Base-by-base conservation (phyloP, 441 rosid species). In the Adansonia grandidieri region DNA sequence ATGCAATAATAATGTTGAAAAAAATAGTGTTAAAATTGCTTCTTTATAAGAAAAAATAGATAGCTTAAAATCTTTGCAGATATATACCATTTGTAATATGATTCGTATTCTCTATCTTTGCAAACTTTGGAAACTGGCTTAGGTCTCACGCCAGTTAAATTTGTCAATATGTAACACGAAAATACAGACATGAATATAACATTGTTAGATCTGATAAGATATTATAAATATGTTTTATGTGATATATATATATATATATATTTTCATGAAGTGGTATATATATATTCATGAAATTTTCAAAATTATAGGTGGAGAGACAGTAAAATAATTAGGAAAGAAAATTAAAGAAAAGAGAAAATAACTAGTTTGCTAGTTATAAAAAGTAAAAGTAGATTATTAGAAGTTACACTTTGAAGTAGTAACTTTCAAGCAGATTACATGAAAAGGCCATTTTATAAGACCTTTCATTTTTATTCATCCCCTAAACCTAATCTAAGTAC, bases 121-220 rank as follows among this genome's bases (percentile, higher is more conserved):
- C 8, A 24, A 17, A 9, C 67, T 73, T 19, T 22, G 14, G 58
- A 3, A 9, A 7, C 45, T 77, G 51, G 90, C 90, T 84, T 86
- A 78, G 71, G 78, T 80, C 85, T 77, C 42, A 37, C 42, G 42
- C 42, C 3, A 37, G 42, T 37, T 37, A 37, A 4, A 37, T 37
- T 24, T 24, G 28, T 24, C 28, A 24, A 24, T 24, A 24, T 24
- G 28, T 24, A 24, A 24, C 28, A 24, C 28, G 28, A 24, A 24
- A 24, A 24, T 24, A 24, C 28, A 24, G 28, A 24, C 28, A 24
- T 24, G 28, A 24, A 24, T 24, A 24, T 24, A 24, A 24, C 28
- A 24, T 24, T 24, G 28, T 24, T 24, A 24, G 28, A 24, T 24
- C 28, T 24, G 28, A 24, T 24, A 24, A 24, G 28, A 24, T 24